Conservation (phyloP, 2,329 filamentous ascomycete species). For the Zasmidium cellare region DNA sequence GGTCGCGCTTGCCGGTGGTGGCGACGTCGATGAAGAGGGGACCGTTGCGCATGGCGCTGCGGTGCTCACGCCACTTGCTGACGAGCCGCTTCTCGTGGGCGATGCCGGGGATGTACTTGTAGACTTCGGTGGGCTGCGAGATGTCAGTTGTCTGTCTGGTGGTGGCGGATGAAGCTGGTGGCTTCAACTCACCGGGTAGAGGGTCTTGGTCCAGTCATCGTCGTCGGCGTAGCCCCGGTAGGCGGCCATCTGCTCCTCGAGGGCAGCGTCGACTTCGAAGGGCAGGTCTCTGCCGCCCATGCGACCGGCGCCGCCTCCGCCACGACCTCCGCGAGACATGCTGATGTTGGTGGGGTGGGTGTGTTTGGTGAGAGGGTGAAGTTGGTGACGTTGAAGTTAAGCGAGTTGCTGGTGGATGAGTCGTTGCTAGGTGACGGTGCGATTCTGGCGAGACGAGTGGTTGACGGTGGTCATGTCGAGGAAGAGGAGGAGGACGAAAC, state of each 20-base stretch:
- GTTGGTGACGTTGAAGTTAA: neutral
- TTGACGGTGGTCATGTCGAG: no score
- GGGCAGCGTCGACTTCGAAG: conserved; percentile 22
- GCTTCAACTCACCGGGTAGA: conserved; percentile 18
- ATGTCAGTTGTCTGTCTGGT: neutral
- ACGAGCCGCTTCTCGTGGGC: conserved; percentile 15
- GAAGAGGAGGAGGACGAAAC: no score
- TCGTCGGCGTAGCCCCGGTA: conserved; percentile 14
- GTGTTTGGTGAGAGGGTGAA: neutral
- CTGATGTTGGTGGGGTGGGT: neutral
- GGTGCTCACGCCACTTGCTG: conserved; percentile 13
- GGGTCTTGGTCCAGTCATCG: conserved; percentile 19
- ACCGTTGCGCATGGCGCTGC: conserved; percentile 17
- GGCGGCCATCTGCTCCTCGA: conserved; percentile 20
- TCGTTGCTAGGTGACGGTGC: no score
- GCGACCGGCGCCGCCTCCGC: conserved; percentile 14
- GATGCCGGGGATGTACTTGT: conserved; percentile 10
- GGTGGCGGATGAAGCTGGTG: neutral
- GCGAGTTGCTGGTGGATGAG: neutral
- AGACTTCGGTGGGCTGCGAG: conserved; percentile 7
- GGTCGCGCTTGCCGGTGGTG: conserved; percentile 49
- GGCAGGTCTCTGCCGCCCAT: conserved; percentile 12
- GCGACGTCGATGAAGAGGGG: conserved; percentile 23
- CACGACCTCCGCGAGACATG: conserved; percentile 17
- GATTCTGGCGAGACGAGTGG: no score